Percentiles rank a stretch among this genome's conserved stretches.
Evolutionary conservation across 2,329 filamentous ascomycete species (phyloP).

Genomic region (Leptographium galeiforme): DNA sequence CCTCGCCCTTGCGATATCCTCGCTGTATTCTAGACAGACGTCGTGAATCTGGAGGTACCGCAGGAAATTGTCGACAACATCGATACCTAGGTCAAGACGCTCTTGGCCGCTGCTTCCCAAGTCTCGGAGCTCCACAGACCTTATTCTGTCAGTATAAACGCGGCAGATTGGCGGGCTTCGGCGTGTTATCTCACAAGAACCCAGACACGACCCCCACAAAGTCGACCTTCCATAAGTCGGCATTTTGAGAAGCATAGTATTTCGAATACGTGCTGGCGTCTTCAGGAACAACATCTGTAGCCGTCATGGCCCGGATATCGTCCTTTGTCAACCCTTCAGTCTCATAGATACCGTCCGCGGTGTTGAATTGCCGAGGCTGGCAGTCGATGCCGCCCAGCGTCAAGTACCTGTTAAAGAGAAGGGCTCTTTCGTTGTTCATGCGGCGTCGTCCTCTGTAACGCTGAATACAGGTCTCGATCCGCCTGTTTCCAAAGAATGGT

Average conservation of each 20-base stretch:
- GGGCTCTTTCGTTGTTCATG: conserved; percentile 46
- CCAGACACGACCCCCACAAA: conserved; percentile 66
- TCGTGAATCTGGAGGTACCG: conserved; percentile 75
- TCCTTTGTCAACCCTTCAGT: conserved; percentile 47
- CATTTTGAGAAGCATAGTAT: conserved; percentile 36
- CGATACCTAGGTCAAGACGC: conserved; percentile 45
- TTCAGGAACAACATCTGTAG: conserved; percentile 45
- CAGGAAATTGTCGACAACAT: conserved; percentile 72
- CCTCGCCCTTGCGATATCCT: conserved; percentile 53
- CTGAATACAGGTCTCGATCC: conserved; percentile 75
- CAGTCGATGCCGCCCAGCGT: conserved; percentile 68
- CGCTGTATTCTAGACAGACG: conserved; percentile 68
- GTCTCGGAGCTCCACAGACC: conserved; percentile 17
- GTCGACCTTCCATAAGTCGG: conserved; percentile 60
- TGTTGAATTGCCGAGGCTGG: conserved; percentile 40
- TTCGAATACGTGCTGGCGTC: conserved; percentile 21
- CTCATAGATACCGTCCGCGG: conserved; percentile 32
- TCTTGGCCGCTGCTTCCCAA: conserved; percentile 41
- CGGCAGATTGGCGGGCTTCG: not conserved
- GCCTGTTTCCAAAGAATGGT: conserved; percentile 29
- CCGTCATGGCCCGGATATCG: conserved; percentile 50
- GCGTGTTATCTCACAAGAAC: conserved; percentile 50
- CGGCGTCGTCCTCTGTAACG: conserved; percentile 68
- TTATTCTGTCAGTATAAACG: not conserved
- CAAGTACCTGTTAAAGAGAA: conserved; percentile 69